A percentile compares a stretch with the other conserved stretches of the same genome.
Conservation (phyloP, 805 yeast genomes). For the Saccharomycopsis fodiens region DNA sequence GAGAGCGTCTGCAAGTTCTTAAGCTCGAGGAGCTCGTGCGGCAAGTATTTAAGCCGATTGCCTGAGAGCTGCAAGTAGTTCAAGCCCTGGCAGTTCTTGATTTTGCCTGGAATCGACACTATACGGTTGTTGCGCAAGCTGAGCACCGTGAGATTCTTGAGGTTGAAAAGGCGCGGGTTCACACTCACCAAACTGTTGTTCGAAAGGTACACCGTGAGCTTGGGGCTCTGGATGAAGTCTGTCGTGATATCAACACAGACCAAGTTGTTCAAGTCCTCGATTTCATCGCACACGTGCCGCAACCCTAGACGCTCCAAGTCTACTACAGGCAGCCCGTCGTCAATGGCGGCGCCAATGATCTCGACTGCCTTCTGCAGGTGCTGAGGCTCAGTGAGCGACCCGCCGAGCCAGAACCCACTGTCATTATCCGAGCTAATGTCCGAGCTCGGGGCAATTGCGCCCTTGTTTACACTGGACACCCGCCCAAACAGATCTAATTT, state of each 20-base stretch:
- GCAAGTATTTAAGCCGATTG: slow-evolving; percentile 14
- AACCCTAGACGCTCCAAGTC: slow-evolving; percentile 15
- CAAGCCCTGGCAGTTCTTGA: slow-evolving; percentile 7
- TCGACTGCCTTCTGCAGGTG: not conserved
- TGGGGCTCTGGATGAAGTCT: slow-evolving; percentile 11
- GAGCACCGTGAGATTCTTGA: slow-evolving; percentile 14
- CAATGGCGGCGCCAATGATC: slow-evolving; percentile 16
- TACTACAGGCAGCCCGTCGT: slow-evolving; percentile 15
- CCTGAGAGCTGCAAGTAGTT: slow-evolving; percentile 18
- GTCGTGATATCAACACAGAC: slow-evolving; percentile 10
- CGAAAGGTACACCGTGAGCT: slow-evolving; percentile 13
- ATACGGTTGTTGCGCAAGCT: slow-evolving; percentile 18
- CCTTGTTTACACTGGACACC: slow-evolving; percentile 4
- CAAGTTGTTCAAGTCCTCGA: slow-evolving; percentile 19
- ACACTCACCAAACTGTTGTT: slow-evolving; percentile 13
- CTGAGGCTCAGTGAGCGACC: not conserved
- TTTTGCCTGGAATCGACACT: slow-evolving; percentile 17
- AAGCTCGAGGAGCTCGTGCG: slow-evolving; percentile 13
- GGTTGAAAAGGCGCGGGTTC: slow-evolving; percentile 19
- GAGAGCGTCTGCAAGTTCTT: slow-evolving; percentile 15
- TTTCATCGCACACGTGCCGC: slow-evolving; percentile 17
- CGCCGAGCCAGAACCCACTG: not conserved
- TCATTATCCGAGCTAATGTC: slow-evolving; percentile 1
- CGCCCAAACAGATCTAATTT: slow-evolving; percentile 18
- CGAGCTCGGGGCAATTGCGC: not conserved